A percentile compares a stretch with the other conserved stretches of the same genome.
These are phyloP conservation scores for Mimosa bimucronata DNA, from an alignment of 306 rosid species.

Conservation along the genomic window DNA sequence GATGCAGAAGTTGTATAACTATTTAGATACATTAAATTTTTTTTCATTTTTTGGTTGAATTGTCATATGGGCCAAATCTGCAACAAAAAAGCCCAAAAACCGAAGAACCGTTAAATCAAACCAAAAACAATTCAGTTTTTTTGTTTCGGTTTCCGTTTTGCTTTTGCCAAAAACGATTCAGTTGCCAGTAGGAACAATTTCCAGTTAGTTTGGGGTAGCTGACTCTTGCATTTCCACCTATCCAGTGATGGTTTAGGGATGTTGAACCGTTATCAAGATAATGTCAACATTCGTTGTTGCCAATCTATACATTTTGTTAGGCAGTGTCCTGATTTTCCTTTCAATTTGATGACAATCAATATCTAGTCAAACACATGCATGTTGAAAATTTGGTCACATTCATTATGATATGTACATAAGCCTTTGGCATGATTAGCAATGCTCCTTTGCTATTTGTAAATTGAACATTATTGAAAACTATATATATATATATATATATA, in stretches of 20 bases:
- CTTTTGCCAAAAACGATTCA: no score
- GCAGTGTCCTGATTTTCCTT: not conserved
- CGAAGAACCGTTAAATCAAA: no score
- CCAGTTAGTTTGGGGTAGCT: constrained; percentile 80
- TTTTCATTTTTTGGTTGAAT: no score
- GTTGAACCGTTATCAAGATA: constrained; percentile 11
- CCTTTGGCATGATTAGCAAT: not conserved
- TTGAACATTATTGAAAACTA: constrained; percentile 4
- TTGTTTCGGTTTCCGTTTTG: no score
- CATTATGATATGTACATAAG: no score
- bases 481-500: no score
- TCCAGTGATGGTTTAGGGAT: not conserved
- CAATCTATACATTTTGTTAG: constrained; percentile 37
- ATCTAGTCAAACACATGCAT: not conserved
- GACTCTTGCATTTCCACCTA: constrained; percentile 26
- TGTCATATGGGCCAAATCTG: no score
- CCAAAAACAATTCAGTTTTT: no score
- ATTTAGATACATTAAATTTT: no score
- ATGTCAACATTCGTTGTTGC: constrained; percentile 3
- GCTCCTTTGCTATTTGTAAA: not conserved
- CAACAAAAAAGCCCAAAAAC: no score
- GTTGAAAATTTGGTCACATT: not conserved
- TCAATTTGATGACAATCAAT: not conserved
- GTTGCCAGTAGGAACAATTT: constrained; percentile 86
- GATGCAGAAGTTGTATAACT: no score